Percentiles rank a stretch among this genome's conserved stretches.
Evolutionary conservation across 164 flowering plant genomes (phyloP).

Genomic region (Euptelea pleiosperma): DNA sequence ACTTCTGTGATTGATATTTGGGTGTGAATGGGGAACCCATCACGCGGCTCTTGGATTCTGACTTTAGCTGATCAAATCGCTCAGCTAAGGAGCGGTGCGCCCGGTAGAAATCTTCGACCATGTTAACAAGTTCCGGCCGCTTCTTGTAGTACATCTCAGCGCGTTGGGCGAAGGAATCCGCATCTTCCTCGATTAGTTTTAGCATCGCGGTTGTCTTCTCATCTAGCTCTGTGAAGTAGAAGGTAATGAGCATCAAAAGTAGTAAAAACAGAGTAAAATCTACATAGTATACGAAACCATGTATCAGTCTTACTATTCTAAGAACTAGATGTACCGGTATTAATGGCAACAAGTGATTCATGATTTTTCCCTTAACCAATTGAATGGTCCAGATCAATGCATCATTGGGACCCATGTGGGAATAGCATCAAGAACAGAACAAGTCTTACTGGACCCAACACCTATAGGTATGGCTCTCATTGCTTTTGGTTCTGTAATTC

Average conservation of each 20-base stretch:
- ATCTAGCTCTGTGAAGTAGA: slow-evolving; percentile 51
- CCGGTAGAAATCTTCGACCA: slow-evolving; percentile 88
- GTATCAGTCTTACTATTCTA: too few species aligned
- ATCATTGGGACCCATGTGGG: too few species aligned
- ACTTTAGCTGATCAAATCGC: slow-evolving; percentile 60
- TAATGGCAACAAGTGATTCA: too few species aligned
- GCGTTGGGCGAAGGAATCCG: slow-evolving; percentile 79
- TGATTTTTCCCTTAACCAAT: too few species aligned
- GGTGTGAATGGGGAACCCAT: slow-evolving; percentile 33
- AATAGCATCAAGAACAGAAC: too few species aligned
- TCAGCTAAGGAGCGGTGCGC: slow-evolving; percentile 81
- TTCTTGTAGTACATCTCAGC: slow-evolving; percentile 95
- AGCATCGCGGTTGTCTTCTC: slow-evolving; percentile 75
- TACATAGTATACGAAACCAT: too few species aligned
- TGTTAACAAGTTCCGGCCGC: slow-evolving; percentile 75
- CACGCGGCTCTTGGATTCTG: slow-evolving; percentile 40
- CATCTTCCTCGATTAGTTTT: slow-evolving; percentile 78
- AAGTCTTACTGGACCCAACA: too few species aligned
- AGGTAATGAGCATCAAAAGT: neutral
- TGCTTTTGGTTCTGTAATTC: too few species aligned
- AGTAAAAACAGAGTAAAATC: neutral
- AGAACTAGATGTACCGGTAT: too few species aligned
- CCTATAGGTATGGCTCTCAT: too few species aligned
- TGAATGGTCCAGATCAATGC: too few species aligned
- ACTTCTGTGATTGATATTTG: slow-evolving; percentile 32